Conservation (phyloP, 306 rosid genomes). For the Medicago ruthenica region DNA sequence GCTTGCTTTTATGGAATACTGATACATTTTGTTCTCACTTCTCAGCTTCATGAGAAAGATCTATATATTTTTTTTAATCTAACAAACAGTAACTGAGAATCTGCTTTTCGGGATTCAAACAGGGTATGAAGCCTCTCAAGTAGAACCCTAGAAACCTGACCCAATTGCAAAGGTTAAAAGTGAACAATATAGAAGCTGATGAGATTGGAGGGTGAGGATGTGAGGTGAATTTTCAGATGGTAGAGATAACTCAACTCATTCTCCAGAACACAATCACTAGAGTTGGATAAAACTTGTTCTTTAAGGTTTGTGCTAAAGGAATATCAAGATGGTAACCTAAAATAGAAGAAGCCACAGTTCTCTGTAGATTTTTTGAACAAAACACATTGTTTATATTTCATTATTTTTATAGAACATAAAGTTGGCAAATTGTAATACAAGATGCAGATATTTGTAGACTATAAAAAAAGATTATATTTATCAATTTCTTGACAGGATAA, state of each 20-base stretch:
- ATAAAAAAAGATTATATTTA: conserved; percentile 14
- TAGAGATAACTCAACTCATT: not conserved
- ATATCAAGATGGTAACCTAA: conserved; percentile 20
- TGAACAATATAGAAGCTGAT: conserved; percentile 29
- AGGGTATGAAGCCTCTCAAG: conserved; percentile 75
- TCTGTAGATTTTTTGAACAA: conserved; percentile 16
- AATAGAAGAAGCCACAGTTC: conserved; percentile 29
- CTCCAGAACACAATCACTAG: not conserved
- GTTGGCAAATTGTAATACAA: conserved; percentile 15
- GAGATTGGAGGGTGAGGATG: not conserved
- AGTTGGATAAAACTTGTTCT: conserved; percentile 24
- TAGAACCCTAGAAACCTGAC: conserved; percentile 38
- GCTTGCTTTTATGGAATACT: not conserved
- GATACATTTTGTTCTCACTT: conserved; percentile 41
- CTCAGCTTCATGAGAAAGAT: conserved; percentile 42
- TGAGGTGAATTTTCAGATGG: conserved; percentile 17
- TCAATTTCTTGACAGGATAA: conserved; percentile 5
- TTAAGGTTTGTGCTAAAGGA: conserved; percentile 22
- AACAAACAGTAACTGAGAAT: conserved; percentile 32
- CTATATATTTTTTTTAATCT: conserved; percentile 27
- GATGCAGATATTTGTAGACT: conserved; percentile 16
- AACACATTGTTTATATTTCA: not conserved
- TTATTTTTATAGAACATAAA: conserved; percentile 10
- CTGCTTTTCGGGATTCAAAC: conserved; percentile 37
- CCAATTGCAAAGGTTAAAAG: not conserved